A percentile compares a stretch with the other conserved stretches of the same genome.
Evolutionary conservation across 2,329 filamentous ascomycete species (phyloP).

Genomic region (Phymatotrichopsis omnivora): DNA sequence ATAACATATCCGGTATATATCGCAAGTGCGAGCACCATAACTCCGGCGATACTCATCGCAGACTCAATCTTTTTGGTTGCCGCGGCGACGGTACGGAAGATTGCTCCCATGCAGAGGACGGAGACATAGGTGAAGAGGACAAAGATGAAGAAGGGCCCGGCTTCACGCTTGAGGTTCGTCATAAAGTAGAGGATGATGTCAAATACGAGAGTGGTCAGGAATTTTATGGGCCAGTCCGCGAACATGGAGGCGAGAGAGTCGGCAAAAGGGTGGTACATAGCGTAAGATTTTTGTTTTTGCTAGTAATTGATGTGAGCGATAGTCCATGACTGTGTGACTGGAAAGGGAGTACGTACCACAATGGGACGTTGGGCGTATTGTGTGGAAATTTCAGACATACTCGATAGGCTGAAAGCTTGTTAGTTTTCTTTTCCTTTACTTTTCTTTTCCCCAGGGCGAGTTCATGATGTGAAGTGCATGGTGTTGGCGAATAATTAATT

Average conservation of each 20-base stretch:
- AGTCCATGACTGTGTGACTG: too few species aligned
- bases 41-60: conserved; percentile 50
- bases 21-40: conserved; percentile 56
- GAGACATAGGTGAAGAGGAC: conserved; percentile 62
- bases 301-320: too few species aligned
- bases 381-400: conserved; percentile 59
- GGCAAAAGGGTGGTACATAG: conserved; percentile 78
- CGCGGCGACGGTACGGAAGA: conserved; percentile 74
- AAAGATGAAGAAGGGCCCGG: conserved; percentile 78
- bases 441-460: too few species aligned
- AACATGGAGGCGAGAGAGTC: conserved; percentile 84
- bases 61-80: conserved; percentile 57
- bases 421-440: too few species aligned
- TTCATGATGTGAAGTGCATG: too few species aligned
- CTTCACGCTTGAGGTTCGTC: conserved; percentile 63
- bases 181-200: conserved; percentile 80
- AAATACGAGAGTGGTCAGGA: conserved; percentile 63
- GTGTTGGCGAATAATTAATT: too few species aligned
- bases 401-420: too few species aligned
- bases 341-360: too few species aligned
- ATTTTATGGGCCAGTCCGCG: conserved; percentile 73
- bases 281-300: conserved; percentile 80
- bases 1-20: conserved; percentile 42
- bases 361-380: conserved; percentile 65
- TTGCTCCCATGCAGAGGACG: conserved; percentile 72